These are phyloP conservation scores for Colletotrichum camelliae DNA, from an alignment of 2,329 filamentous ascomycete genomes.

Conservation along the genomic window DNA sequence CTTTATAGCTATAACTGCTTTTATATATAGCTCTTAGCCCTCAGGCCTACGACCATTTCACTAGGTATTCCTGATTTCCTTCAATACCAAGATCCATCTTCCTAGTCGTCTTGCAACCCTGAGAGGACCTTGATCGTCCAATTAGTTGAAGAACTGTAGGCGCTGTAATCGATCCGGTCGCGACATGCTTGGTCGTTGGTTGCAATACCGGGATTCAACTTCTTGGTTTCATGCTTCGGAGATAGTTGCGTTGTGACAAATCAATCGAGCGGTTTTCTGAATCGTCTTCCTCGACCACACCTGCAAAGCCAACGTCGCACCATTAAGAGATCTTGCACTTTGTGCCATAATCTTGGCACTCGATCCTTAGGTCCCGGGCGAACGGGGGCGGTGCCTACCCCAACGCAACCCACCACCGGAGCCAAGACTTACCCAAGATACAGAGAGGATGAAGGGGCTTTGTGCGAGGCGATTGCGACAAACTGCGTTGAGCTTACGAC, in stretches of 20 bases:
- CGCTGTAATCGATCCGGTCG: neutral
- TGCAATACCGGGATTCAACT: neutral
- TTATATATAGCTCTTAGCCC: no score
- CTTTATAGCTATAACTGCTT: no score
- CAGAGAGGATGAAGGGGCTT: neutral
- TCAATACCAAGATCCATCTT: neutral
- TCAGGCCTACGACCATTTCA: no score
- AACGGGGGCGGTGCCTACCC: neutral
- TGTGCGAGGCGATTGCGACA: neutral
- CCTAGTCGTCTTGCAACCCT: neutral
- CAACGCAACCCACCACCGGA: neutral
- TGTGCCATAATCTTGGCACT: neutral
- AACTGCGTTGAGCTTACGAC: neutral
- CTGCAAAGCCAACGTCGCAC: neutral
- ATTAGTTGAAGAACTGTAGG: neutral
- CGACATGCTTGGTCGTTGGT: neutral
- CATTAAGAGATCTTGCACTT: neutral
- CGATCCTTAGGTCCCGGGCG: neutral
- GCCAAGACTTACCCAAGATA: neutral
- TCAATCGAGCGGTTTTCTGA: neutral
- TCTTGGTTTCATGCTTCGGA: neutral
- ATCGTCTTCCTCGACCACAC: neutral
- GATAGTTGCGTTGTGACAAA: neutral
- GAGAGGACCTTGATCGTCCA: neutral
- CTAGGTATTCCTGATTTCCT: neutral